Evolutionary conservation across 306 rosid genomes (phyloP).

Genomic region (Sphenostylis stenocarpa): DNA sequence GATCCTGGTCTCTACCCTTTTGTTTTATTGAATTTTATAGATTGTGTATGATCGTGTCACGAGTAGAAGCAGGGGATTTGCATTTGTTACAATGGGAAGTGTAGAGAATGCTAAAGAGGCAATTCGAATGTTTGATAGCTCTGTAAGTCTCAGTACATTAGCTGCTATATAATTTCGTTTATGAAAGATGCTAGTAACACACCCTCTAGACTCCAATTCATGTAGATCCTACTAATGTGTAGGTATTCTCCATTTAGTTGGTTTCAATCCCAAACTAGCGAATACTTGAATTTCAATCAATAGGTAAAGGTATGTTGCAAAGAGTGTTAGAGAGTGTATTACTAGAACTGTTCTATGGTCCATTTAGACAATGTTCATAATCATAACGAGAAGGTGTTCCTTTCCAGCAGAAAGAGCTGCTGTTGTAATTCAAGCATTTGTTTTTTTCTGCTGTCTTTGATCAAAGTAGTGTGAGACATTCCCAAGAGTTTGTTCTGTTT

Average conservation of each 20-base stretch:
- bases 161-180: background rate
- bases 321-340: background rate
- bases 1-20: background rate
- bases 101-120: conserved; percentile 84
- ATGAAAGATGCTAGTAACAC: background rate
- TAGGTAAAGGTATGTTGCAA: background rate
- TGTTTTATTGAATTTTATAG: conserved; percentile 45
- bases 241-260: background rate
- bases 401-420: background rate
- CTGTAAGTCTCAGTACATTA: conserved; percentile 55
- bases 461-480: background rate
- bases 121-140: conserved; percentile 84
- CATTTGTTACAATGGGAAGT: conserved; percentile 80
- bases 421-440: background rate
- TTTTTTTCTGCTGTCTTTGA: background rate
- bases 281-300: background rate
- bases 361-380: background rate
- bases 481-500: background rate
- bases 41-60: conserved; percentile 87
- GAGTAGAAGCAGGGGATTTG: conserved; percentile 93
- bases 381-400: background rate
- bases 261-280: background rate
- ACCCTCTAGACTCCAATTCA: background rate
- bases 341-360: background rate
- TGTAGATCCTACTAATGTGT: background rate